Percentiles rank a stretch among this genome's conserved stretches.
phyloP scores from a whole-genome alignment of 768 basidiomycete species.

The Dioszegia hungarica region DNA sequence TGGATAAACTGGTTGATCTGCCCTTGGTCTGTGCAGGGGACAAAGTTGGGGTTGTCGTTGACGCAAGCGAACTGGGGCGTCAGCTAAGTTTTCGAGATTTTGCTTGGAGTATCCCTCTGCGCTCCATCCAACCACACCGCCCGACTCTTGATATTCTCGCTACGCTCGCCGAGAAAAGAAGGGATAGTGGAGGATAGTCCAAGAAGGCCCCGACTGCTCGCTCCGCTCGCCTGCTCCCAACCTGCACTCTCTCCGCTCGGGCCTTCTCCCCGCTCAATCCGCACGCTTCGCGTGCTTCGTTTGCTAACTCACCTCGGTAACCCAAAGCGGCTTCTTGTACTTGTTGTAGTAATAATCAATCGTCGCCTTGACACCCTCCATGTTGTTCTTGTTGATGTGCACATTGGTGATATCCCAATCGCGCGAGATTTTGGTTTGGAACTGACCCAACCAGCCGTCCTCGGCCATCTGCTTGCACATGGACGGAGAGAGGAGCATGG shows the following conservation, averaged over 20 bases:
- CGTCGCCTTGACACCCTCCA: constrained; percentile 42
- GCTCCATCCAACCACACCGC: no score
- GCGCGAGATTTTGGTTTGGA: constrained; percentile 27
- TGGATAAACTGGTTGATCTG: constrained; percentile 48
- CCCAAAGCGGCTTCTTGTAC: constrained; percentile 45
- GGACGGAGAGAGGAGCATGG: constrained; percentile 40
- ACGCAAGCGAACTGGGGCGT: constrained; percentile 42
- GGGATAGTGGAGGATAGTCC: no score
- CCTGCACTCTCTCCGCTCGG: no score
- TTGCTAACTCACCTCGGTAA: constrained; percentile 42
- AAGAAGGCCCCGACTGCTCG: no score
- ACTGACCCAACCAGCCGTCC: constrained; percentile 45
- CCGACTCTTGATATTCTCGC: no score
- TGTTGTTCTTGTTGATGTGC: constrained; percentile 47
- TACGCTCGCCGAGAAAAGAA: no score
- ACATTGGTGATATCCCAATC: constrained; percentile 42
- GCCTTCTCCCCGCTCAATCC: no score
- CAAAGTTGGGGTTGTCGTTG: constrained; percentile 40
- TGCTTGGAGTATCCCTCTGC: no score
- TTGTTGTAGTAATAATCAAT: constrained; percentile 45
- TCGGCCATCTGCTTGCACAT: constrained; percentile 49
- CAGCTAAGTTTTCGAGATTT: no score
- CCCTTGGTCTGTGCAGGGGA: constrained; percentile 46
- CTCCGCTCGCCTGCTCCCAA: no score
- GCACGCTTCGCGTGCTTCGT: no score